Evolutionary conservation across 331 rosid genomes (phyloP).

Genomic region (Malus hybrid): DNA sequence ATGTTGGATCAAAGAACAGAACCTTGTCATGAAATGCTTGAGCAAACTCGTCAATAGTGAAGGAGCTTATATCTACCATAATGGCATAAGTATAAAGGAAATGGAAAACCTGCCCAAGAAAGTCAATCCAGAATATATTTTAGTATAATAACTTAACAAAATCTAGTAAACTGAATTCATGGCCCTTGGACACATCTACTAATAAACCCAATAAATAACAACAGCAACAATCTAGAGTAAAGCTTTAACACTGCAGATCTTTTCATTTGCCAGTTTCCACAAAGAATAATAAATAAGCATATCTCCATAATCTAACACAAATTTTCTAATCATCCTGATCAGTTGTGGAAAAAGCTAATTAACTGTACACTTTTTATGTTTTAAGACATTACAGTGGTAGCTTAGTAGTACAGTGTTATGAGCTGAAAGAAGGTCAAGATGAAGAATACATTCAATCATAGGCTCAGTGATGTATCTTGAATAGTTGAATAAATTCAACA

Average conservation of each 20-base stretch:
- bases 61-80: constrained; percentile 53
- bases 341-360: background rate
- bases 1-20: constrained; percentile 22
- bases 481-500: background rate
- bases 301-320: background rate
- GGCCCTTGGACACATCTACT: background rate
- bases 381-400: background rate
- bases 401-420: background rate
- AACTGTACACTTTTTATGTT: background rate
- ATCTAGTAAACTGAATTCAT: background rate
- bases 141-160: background rate
- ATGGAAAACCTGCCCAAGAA: constrained; percentile 67
- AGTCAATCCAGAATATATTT: constrained; percentile 10
- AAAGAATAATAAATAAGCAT: background rate
- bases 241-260: background rate
- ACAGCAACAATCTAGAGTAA: background rate
- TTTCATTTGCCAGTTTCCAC: background rate
- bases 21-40: constrained; percentile 96
- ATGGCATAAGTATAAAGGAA: constrained; percentile 76
- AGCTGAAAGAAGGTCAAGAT: background rate
- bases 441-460: too few relatives aligned
- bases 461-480: too few relatives aligned
- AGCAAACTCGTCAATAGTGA: constrained; percentile 89
- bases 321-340: background rate
- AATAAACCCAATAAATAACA: background rate